Percentiles rank a stretch among this genome's conserved stretches.
These are phyloP conservation scores for Elsinoe necatrix DNA, from an alignment of 2,329 filamentous ascomycete species.

Conservation along the genomic window DNA sequence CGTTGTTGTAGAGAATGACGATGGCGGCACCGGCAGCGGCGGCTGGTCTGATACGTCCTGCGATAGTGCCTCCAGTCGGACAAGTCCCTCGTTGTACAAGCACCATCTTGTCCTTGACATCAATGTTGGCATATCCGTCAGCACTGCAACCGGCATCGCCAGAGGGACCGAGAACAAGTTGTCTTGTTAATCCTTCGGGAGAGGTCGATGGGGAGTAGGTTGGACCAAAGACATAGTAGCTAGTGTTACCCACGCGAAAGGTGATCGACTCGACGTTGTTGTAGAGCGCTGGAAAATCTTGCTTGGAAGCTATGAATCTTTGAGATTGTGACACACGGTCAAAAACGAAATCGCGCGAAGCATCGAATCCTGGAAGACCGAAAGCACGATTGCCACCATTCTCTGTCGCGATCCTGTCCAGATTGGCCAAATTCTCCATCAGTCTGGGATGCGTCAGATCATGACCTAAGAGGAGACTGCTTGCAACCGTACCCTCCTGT, in stretches of 20 bases:
- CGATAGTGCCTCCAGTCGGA: conserved; percentile 10
- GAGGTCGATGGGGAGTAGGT: conserved; percentile 43
- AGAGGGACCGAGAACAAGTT: conserved; percentile 34
- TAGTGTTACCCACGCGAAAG: conserved; percentile 32
- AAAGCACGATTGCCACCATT: conserved; percentile 55
- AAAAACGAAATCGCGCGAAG: conserved; percentile 50
- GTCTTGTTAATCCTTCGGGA: conserved; percentile 36
- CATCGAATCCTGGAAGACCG: conserved; percentile 50
- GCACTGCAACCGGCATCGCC: conserved; percentile 35
- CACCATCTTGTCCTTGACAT: conserved; percentile 11
- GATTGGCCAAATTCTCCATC: conserved; percentile 45
- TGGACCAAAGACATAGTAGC: conserved; percentile 35
- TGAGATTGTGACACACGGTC: conserved; percentile 39
- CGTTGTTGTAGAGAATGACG: conserved; percentile 10
- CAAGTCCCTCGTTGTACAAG: conserved; percentile 11
- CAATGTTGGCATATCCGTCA: conserved; percentile 18
- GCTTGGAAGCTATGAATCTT: conserved; percentile 33
- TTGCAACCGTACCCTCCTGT: background rate
- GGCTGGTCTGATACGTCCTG: conserved; percentile 4
- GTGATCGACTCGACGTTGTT: conserved; percentile 34
- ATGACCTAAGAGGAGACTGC: background rate
- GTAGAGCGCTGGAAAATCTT: conserved; percentile 43
- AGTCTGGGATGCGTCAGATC: conserved; percentile 33
- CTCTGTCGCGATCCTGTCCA: conserved; percentile 46
- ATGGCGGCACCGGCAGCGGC: conserved; percentile 9